These are phyloP conservation scores for Ceratocystis papillata DNA, from an alignment of 2,329 filamentous ascomycete genomes.

Conservation along the genomic window DNA sequence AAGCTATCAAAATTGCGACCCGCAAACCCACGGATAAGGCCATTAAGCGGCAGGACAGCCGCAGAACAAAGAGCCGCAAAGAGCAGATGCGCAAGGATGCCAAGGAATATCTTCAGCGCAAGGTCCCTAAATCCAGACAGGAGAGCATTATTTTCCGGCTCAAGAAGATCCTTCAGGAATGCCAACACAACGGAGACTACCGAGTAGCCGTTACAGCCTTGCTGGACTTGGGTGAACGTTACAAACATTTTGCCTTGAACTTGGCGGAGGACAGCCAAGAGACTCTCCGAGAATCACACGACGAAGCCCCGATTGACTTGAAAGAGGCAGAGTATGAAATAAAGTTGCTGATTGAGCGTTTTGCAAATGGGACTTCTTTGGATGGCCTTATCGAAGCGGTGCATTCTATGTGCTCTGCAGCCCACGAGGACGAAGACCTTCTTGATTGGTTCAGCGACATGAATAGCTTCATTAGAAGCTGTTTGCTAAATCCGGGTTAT, in stretches of 20 bases:
- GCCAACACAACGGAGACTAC: slow-evolving; percentile 91
- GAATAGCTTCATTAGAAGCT: slow-evolving; percentile 67
- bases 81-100: slow-evolving; percentile 41
- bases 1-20: slow-evolving; percentile 36
- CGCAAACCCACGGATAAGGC: slow-evolving; percentile 44
- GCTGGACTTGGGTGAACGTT: slow-evolving; percentile 72
- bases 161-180: slow-evolving; percentile 95
- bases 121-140: slow-evolving; percentile 84
- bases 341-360: slow-evolving; percentile 82
- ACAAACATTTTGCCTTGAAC: slow-evolving; percentile 61
- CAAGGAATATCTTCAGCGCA: slow-evolving; percentile 67
- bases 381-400: slow-evolving; percentile 79
- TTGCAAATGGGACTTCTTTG: slow-evolving; percentile 85
- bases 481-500: slow-evolving; percentile 80
- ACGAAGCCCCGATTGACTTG: slow-evolving; percentile 47
- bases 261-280: slow-evolving; percentile 54
- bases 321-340: slow-evolving; percentile 66
- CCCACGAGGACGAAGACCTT: slow-evolving; percentile 75
- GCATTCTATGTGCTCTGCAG: slow-evolving; percentile 74
- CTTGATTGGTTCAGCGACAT: slow-evolving; percentile 79
- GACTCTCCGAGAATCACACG: slow-evolving; percentile 55
- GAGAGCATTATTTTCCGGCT: slow-evolving; percentile 85
- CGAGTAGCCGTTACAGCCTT: slow-evolving; percentile 83
- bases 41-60: slow-evolving; percentile 22
- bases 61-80: slow-evolving; percentile 37